phyloP scores from a whole-genome alignment of 2,329 filamentous ascomycete species.

The Raffaelea arxii region DNA sequence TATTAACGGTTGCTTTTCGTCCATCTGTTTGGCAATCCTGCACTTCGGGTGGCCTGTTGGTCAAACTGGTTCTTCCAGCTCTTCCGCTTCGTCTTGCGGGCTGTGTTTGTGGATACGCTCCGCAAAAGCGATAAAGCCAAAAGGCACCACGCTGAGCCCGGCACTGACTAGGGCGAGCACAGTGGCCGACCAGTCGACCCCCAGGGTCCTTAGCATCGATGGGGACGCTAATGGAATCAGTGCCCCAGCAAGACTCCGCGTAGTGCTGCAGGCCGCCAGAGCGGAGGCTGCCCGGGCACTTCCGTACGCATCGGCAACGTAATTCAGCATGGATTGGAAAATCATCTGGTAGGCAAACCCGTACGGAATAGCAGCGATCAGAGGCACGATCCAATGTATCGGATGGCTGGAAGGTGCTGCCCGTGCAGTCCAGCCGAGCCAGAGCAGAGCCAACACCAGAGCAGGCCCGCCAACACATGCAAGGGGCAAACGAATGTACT shows the following conservation, averaged over 20 bases:
- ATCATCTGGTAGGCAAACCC: slow-evolving; percentile 1
- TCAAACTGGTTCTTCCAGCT: too few relatives aligned
- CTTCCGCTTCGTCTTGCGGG: neutral
- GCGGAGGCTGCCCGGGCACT: neutral
- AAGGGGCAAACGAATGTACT: neutral
- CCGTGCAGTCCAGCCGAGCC: neutral
- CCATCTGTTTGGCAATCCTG: too few relatives aligned
- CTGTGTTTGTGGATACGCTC: neutral
- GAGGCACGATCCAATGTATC: slow-evolving; percentile 1
- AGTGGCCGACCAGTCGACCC: neutral
- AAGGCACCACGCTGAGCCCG: neutral
- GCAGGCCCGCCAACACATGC: neutral
- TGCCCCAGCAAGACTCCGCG: neutral
- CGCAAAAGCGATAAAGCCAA: neutral
- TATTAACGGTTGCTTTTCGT: too few relatives aligned
- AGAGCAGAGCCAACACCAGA: neutral
- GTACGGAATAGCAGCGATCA: neutral
- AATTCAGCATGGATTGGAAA: neutral
- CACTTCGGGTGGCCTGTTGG: too few relatives aligned
- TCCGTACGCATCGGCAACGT: neutral
- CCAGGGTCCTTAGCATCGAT: neutral
- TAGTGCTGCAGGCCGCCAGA: neutral
- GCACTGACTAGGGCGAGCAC: neutral
- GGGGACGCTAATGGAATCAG: neutral
- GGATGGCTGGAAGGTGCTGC: too few relatives aligned